A percentile compares a stretch with the other conserved stretches of the same genome.
These are phyloP conservation scores for Ophiocordyceps robertsii DNA, from an alignment of 2,329 filamentous ascomycete genomes.

Conservation along the genomic window DNA sequence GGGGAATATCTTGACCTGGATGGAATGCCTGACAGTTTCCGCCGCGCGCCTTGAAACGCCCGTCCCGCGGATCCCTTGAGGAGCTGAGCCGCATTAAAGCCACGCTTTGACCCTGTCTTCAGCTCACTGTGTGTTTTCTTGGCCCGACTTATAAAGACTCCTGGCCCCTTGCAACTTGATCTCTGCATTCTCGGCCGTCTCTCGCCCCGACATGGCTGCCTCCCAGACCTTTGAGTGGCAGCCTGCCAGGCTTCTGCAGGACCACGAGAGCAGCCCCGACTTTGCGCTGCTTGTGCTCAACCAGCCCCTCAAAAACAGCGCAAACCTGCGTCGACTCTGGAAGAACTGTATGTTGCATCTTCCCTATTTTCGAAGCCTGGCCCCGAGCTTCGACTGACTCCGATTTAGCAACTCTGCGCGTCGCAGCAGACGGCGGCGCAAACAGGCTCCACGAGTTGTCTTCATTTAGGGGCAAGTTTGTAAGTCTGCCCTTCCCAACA, in stretches of 20 bases:
- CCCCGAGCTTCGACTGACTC: neutral
- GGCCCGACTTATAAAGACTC: too few relatives aligned
- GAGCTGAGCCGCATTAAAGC: too few relatives aligned
- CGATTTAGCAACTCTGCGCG: slow-evolving; percentile 42
- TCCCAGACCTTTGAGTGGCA: slow-evolving; percentile 23
- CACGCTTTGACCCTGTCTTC: too few relatives aligned
- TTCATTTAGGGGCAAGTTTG: slow-evolving; percentile 27
- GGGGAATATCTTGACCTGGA: too few relatives aligned
- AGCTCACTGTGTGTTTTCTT: too few relatives aligned
- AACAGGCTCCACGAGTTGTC: slow-evolving; percentile 51
- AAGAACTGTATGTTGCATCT: slow-evolving; percentile 25
- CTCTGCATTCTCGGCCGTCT: too few relatives aligned
- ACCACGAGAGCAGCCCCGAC: slow-evolving; percentile 15
- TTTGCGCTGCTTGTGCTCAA: slow-evolving; percentile 38
- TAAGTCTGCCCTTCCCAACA: slow-evolving; percentile 12
- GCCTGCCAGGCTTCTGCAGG: slow-evolving; percentile 22
- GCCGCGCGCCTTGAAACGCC: too few relatives aligned
- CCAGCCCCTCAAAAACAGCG: slow-evolving; percentile 32
- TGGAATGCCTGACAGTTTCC: too few relatives aligned
- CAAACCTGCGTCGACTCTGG: slow-evolving; percentile 35
- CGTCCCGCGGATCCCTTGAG: too few relatives aligned
- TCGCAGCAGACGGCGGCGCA: slow-evolving; percentile 87
- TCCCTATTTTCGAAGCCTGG: too few relatives aligned
- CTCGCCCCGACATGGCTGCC: slow-evolving; percentile 6
- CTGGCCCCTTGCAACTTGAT: too few relatives aligned